Evolutionary conservation across 495 filamentous ascomycete genomes (phyloP).

Genomic region (Echria macrotheca): DNA sequence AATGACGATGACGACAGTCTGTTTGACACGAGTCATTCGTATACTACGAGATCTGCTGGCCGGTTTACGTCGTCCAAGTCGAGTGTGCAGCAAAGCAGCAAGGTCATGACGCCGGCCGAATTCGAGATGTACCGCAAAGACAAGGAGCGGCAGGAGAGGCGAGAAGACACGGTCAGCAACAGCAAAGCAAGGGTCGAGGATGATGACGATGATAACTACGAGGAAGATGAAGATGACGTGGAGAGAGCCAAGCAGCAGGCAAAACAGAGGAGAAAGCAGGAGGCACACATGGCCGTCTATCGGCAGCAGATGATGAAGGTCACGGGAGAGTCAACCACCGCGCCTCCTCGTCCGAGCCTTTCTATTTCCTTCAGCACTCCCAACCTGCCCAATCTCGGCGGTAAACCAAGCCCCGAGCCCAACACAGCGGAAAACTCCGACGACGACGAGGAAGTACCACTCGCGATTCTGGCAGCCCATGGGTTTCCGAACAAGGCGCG

Average conservation of each 20-base stretch:
- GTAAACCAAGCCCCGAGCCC: slow-evolving; percentile 16
- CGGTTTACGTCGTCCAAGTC: slow-evolving; percentile 34
- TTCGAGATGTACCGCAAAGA: slow-evolving; percentile 80
- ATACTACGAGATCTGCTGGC: slow-evolving; percentile 50
- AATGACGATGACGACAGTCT: slow-evolving; percentile 41
- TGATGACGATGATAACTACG: slow-evolving; percentile 54
- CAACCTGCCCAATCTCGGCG: slow-evolving; percentile 33
- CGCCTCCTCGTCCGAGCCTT: slow-evolving; percentile 37
- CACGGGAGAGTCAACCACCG: slow-evolving; percentile 63
- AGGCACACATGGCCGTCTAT: slow-evolving; percentile 85
- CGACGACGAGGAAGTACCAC: slow-evolving; percentile 81
- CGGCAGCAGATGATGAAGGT: slow-evolving; percentile 97
- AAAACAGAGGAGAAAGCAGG: slow-evolving; percentile 78
- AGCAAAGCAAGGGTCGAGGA: slow-evolving; percentile 43
- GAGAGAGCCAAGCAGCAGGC: slow-evolving; percentile 68
- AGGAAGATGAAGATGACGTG: slow-evolving; percentile 80
- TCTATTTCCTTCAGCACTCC: slow-evolving; percentile 52
- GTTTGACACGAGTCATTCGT: slow-evolving; percentile 48
- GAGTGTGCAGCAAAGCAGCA: slow-evolving; percentile 46
- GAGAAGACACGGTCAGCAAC: slow-evolving; percentile 25
- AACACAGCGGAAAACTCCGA: slow-evolving; percentile 52
- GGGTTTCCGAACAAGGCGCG: slow-evolving; percentile 84
- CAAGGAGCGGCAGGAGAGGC: slow-evolving; percentile 67
- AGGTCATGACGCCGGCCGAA: slow-evolving; percentile 84
- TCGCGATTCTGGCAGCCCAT: slow-evolving; percentile 85